phyloP scores from a whole-genome alignment of 768 basidiomycete genomes.

The Termitomyces sp. region DNA sequence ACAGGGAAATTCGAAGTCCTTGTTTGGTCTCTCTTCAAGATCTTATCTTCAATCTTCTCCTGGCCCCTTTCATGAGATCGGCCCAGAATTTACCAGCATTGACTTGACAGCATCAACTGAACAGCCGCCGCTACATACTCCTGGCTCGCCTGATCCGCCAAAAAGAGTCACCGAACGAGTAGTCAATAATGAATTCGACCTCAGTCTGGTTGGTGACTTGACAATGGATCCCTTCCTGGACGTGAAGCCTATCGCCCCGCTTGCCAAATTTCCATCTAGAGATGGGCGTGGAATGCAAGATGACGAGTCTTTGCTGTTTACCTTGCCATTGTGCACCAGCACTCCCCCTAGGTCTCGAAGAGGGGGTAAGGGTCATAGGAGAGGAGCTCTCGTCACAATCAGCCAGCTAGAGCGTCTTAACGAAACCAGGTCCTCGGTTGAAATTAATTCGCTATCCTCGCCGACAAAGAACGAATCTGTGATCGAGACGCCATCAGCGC shows the following conservation, averaged over 20 bases:
- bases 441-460: background rate
- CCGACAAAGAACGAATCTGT: conserved; percentile 1
- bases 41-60: background rate
- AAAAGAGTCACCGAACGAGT: background rate
- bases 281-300: background rate
- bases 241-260: background rate
- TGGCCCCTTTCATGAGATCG: background rate
- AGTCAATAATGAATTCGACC: background rate
- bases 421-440: background rate
- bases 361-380: conserved; percentile 11
- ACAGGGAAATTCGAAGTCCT: background rate
- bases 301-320: background rate
- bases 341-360: conserved; percentile 7
- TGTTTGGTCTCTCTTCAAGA: background rate
- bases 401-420: conserved; percentile 7
- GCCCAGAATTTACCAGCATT: background rate
- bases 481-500: conserved; percentile 3
- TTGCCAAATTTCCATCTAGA: background rate
- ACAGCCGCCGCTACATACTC: background rate
- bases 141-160: background rate
- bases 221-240: conserved; percentile 9
- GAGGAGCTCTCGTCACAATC: conserved; percentile 9
- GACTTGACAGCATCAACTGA: conserved; percentile 7
- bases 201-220: background rate
- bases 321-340: conserved; percentile 10